Conservation (phyloP, 495 filamentous ascomycete genomes). For the Letharia lupina region DNA sequence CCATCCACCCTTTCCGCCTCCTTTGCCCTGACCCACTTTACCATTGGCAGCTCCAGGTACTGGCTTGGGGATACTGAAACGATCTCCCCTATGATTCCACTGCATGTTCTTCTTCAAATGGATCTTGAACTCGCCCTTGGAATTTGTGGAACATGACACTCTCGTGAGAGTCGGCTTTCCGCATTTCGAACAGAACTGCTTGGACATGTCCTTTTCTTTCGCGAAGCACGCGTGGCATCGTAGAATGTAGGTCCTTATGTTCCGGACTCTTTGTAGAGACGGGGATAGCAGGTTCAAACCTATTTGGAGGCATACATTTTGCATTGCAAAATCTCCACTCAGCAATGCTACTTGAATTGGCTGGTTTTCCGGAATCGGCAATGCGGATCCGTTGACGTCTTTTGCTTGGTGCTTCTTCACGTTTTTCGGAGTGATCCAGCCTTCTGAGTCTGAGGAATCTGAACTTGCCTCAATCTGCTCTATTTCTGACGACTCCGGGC, state of each 20-base stretch:
- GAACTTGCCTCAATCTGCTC: conserved; percentile 31
- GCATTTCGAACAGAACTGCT: conserved; percentile 91
- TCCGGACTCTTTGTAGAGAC: conserved; percentile 62
- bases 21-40: conserved; percentile 48
- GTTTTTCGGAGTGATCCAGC: conserved; percentile 95
- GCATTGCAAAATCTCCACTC: conserved; percentile 93
- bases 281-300: conserved; percentile 82
- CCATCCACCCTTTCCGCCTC: conserved; percentile 84
- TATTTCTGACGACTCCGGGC: conserved; percentile 17
- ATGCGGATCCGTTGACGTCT: conserved; percentile 44
- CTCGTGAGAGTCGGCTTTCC: conserved; percentile 81
- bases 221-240: conserved; percentile 93
- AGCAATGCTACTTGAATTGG: conserved; percentile 76
- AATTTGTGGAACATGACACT: conserved; percentile 74
- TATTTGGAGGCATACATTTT: conserved; percentile 90
- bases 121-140: conserved; percentile 70
- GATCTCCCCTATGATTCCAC: conserved; percentile 86
- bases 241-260: conserved; percentile 76
- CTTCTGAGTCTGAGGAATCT: conserved; percentile 57
- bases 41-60: conserved; percentile 71
- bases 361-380: conserved; percentile 45
- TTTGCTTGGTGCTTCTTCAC: conserved; percentile 72
- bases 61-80: conserved; percentile 85
- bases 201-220: conserved; percentile 71
- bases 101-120: conserved; percentile 94